Evolutionary conservation across 1,284 basidiomycete genomes (phyloP), one percentile per base, ranked within the genome.

Genomic region (Ceraceosorus guamensis): DNA sequence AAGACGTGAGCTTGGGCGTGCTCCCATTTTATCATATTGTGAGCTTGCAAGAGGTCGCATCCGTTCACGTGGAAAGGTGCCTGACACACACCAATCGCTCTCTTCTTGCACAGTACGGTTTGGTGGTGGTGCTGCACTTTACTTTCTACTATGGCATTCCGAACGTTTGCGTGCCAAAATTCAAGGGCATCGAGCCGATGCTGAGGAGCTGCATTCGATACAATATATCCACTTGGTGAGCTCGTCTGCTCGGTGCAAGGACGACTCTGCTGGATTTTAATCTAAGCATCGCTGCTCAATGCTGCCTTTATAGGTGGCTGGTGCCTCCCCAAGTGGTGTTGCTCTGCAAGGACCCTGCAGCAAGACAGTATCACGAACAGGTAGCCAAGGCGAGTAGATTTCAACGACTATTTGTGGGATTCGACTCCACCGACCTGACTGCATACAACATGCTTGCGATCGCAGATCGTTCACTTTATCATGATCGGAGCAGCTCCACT

Each of bases 401-500:
- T 41, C 37, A 8, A n/a, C 37, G 37, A 8, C 37, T 8, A 8
- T n/a, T 41, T 41, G 8, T 8, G 37, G 37, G 37, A 8, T 41
- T 8, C 37, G 8, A n/a, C 37, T 41, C n/a, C 37, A 41, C 37
- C 8, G 8, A 41, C n/a, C 37, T 41, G 37, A 41, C 37, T 8
- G 37, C n/a, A n/a, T n/a, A n/a, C n/a, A n/a, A n/a, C n/a, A n/a
- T n/a, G n/a, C n/a, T n/a, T n/a, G n/a, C 8, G 37, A n/a, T n/a
- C 37, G n/a, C 37, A 60, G 13, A 32, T 65, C 6, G 66, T 53
- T 0, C 52, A 60, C 7, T 70, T 64, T 31, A 59, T 67, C 37
- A 70, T 71, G 69, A 62, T 68, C 14, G 69, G 69, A 18, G 69
- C 69, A 1, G 69, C 65, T 3, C 67, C 62, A 0, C 41, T 65